A percentile compares a stretch with the other conserved stretches of the same genome.
phyloP scores from a whole-genome alignment of 495 filamentous ascomycete genomes.

The Penicillium mononematosum region DNA sequence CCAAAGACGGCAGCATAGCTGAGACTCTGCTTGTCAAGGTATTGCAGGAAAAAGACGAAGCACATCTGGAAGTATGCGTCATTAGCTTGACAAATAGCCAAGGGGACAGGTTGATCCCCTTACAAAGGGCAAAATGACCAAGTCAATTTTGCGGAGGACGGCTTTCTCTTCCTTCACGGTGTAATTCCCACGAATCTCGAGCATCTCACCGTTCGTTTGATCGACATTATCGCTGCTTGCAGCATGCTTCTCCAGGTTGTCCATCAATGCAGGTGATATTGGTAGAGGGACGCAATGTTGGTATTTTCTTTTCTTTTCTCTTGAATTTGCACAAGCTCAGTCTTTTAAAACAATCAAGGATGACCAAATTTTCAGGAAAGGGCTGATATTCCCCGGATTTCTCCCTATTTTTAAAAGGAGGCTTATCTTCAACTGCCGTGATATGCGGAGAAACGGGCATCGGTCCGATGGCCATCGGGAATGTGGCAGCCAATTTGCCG shows the following conservation, averaged over 20 bases:
- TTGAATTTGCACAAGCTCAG: not conserved
- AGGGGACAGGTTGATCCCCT: slow-evolving; percentile 4
- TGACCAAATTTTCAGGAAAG: not conserved
- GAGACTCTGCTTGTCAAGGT: slow-evolving; percentile 57
- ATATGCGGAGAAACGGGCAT: slow-evolving; percentile 14
- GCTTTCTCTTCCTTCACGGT: slow-evolving; percentile 41
- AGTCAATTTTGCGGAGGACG: slow-evolving; percentile 50
- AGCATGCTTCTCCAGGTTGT: slow-evolving; percentile 4
- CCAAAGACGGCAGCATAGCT: slow-evolving; percentile 58
- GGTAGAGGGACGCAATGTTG: too few species aligned
- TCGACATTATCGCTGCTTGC: slow-evolving; percentile 9
- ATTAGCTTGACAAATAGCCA: not conserved
- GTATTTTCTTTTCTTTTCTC: not conserved
- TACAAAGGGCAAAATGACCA: slow-evolving; percentile 42
- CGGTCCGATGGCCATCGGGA: slow-evolving; percentile 21
- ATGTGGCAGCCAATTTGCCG: slow-evolving; percentile 18
- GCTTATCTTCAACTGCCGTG: slow-evolving; percentile 2
- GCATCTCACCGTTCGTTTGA: slow-evolving; percentile 7
- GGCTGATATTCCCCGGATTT: slow-evolving; percentile 2
- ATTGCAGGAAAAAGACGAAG: slow-evolving; percentile 33
- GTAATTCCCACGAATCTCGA: slow-evolving; percentile 30
- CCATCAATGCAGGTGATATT: slow-evolving; percentile 8
- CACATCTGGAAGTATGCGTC: slow-evolving; percentile 23
- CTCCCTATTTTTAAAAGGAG: not conserved
- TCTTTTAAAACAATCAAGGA: not conserved